Base-by-base conservation (phyloP, 371 early-diverging fungal species). In the Mortierella sp. region DNA sequence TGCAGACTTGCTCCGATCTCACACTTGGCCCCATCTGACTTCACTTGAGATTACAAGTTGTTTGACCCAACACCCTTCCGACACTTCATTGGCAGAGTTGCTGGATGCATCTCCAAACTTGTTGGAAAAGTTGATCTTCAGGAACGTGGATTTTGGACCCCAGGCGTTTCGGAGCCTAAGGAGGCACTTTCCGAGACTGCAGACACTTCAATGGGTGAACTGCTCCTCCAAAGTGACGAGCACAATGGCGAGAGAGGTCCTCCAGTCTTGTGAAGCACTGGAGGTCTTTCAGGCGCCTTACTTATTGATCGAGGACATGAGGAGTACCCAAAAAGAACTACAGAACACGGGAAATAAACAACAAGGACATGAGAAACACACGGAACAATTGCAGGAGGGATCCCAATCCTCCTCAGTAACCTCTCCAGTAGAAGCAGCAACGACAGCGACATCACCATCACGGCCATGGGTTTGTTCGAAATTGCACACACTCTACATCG, bases 171-270 rank as follows among this genome's bases (percentile, higher is more conserved):
- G 53, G 43, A 57, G 58, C 52, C 42, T 65, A 23, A 50, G 46
- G 12, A 12, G 54, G 14, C 66, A 65, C 51, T 58, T 65, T 26
- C 23, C 30, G 9, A 58, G 47, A 9, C 43, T 65, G 31, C 58
- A 53, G 38, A 47, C 54, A 1, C 19, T 65, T 12, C 45, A 26
- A 30, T 58, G 43, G 66, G 19, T 65, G 4, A 39, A 30, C 21
- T 65, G 58, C n/a, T 51, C 26, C 5, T n/a, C 38, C 46, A 64
- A 56, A 19, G 66, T 65, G 39, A 65, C 58, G 13, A 65, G 58
- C 19, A 54, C 30, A 3, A 65, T 65, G 66, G 58, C 66, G 23
- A 43, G 54, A 46, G 48, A 58, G 31, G 58, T 65, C 1, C 16
- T 65, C 3, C 58, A 65, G 21, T 30, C 14, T 4, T 65, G 66